Base-by-base conservation (phyloP, 202 grass and related monocot genomes). In the Setaria viridis region DNA sequence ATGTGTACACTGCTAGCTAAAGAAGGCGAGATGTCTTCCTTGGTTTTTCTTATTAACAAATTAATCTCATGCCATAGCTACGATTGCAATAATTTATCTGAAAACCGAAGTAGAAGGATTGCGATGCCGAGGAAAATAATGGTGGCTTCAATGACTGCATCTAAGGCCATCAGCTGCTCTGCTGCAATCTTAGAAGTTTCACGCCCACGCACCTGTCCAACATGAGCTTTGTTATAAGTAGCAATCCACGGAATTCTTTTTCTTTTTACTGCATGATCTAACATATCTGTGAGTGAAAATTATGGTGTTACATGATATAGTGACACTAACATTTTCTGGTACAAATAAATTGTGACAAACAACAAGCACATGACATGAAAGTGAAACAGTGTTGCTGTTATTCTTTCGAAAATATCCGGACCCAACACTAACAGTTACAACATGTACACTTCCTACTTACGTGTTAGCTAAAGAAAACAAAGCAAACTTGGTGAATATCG, bases 41-140 rank as follows among this genome's bases (percentile, higher is more conserved):
- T 16, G 7, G 3, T 12, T 72, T 35, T 20, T 19, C 63, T 62
- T 87, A 83, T 83, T 74, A 75, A 74, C 79, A 86, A 62, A 14
- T n/a, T 20, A 68, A 4, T 41, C 39, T 9, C 58, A 53, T 7
- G 34, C 53, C 34, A 48, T n/a, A 58, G 13, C 17, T 87, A 90
- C 4, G 17, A 55, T 67, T 62, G 64, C 74, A 87, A 34, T 5
- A 90, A 64, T 69, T 70, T 90, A 64, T 90, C 85, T 76, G 76
- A 84, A 41, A 84, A 32, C n/a, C 89, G 80, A 48, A 89, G 66
- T 30, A 89, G 68, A 48, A 92, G 81, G 67, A 92, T 64, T 5
- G 78, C 11, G 0, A 84, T 33, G 49, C 93, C 92, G 15, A 94
- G 87, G 32, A 79, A 90, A 71, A 94, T 66, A 79, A 88, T 90